Conservation (phyloP, 2,329 filamentous ascomycete species). For the Neobulgaria alba region DNA sequence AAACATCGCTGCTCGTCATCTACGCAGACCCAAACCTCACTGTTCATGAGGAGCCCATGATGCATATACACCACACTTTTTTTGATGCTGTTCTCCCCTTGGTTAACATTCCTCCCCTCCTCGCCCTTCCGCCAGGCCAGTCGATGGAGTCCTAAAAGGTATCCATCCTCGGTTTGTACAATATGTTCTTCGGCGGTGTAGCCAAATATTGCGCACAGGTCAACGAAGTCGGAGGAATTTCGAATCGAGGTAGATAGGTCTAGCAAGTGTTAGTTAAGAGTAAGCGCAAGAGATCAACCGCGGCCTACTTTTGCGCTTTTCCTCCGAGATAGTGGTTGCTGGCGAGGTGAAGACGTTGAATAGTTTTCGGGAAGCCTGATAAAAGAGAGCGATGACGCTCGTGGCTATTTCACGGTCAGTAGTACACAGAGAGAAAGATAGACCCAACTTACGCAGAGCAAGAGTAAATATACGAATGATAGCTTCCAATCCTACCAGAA, state of each 20-base stretch:
- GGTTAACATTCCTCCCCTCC: constrained; percentile 70
- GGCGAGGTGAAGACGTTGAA: constrained; percentile 74
- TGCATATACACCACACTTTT: constrained; percentile 92
- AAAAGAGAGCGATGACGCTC: constrained; percentile 73
- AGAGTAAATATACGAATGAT: constrained; percentile 80
- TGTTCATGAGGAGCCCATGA: constrained; percentile 96
- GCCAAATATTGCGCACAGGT: constrained; percentile 84
- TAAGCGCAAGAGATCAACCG: neutral
- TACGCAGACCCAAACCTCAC: constrained; percentile 93
- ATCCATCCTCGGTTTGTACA: constrained; percentile 89
- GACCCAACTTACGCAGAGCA: constrained; percentile 59
- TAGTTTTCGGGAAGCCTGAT: constrained; percentile 68
- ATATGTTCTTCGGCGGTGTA: constrained; percentile 96
- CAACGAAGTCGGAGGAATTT: constrained; percentile 83
- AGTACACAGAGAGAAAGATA: neutral
- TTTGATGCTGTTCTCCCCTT: constrained; percentile 53
- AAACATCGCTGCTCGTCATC: constrained; percentile 80
- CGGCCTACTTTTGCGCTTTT: constrained; percentile 40
- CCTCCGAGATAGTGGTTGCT: constrained; percentile 57
- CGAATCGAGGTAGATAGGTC: constrained; percentile 69
- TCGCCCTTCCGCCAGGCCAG: constrained; percentile 77
- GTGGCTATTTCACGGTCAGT: constrained; percentile 44
- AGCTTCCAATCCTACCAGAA: constrained; percentile 74
- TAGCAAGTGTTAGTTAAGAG: constrained; percentile 29
- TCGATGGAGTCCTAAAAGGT: constrained; percentile 81